phyloP scores from a whole-genome alignment of 1,284 basidiomycete genomes.

The Ganoderma multipileum region DNA sequence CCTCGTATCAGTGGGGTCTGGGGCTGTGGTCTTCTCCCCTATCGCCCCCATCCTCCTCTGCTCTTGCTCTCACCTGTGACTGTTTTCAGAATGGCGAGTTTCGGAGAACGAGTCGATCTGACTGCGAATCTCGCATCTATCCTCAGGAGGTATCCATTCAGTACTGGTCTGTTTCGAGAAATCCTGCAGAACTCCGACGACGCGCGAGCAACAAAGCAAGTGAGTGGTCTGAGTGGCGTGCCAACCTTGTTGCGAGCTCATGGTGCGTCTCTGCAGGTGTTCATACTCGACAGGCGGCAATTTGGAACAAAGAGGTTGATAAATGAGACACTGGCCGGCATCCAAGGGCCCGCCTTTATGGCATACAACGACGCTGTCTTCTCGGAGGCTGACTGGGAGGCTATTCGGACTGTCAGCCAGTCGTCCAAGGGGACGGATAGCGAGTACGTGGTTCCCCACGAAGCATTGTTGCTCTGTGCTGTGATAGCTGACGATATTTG shows the following conservation, averaged over 20 bases:
- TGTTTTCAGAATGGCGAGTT: slow-evolving; percentile 21
- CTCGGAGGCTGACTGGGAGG: slow-evolving; percentile 50
- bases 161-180: slow-evolving; percentile 51
- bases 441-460: slow-evolving; percentile 41
- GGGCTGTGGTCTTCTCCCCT: neutral
- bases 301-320: slow-evolving; percentile 39
- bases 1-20: neutral
- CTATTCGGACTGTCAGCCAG: slow-evolving; percentile 49
- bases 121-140: slow-evolving; percentile 42
- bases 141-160: slow-evolving; percentile 50
- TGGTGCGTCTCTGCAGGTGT: slow-evolving; percentile 40
- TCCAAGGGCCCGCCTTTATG: slow-evolving; percentile 55
- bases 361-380: slow-evolving; percentile 55
- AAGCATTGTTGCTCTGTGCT: neutral
- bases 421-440: slow-evolving; percentile 54
- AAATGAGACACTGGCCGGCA: slow-evolving; percentile 37
- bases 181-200: slow-evolving; percentile 58
- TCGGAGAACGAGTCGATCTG: slow-evolving; percentile 29
- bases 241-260: neutral
- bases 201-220: slow-evolving; percentile 41
- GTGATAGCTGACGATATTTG: neutral
- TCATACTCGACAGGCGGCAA: slow-evolving; percentile 48
- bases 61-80: neutral
- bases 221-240: neutral
- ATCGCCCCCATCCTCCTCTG: neutral